A percentile compares a stretch with the other conserved stretches of the same genome.
Evolutionary conservation across 495 filamentous ascomycete genomes (phyloP).

Genomic region (Podospora tetraspora): DNA sequence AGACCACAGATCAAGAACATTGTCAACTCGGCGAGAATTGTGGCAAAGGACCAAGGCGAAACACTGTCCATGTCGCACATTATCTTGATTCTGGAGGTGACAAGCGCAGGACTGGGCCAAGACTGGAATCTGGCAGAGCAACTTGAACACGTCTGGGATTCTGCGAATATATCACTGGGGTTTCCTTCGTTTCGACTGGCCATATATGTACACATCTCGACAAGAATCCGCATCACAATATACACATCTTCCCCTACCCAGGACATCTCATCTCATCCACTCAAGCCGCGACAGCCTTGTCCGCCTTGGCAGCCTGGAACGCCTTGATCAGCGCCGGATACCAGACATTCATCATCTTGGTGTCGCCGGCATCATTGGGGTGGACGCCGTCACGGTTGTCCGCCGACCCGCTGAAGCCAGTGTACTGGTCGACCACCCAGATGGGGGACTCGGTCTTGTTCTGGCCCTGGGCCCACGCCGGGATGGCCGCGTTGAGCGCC

Average conservation of each 20-base stretch:
- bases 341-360: conserved; percentile 43
- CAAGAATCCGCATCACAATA: not conserved
- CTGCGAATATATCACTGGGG: too few relatives aligned
- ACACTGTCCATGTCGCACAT: too few relatives aligned
- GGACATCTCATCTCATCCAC: not conserved
- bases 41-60: too few relatives aligned
- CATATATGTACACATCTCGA: not conserved
- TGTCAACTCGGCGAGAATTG: too few relatives aligned
- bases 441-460: conserved; percentile 47
- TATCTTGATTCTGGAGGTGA: too few relatives aligned
- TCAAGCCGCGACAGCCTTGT: not conserved
- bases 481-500: conserved; percentile 45
- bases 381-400: conserved; percentile 48
- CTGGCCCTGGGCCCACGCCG: conserved; percentile 38
- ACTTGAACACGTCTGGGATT: too few relatives aligned
- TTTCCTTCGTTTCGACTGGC: too few relatives aligned
- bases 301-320: conserved; percentile 19
- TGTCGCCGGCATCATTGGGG: conserved; percentile 42
- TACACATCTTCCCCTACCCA: not conserved
- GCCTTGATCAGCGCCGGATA: conserved; percentile 42
- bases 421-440: conserved; percentile 48
- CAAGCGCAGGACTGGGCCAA: too few relatives aligned
- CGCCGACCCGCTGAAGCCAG: conserved; percentile 34
- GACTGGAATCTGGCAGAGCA: too few relatives aligned
- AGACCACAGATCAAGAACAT: too few relatives aligned